Evolutionary conservation across 2,329 filamentous ascomycete genomes (phyloP).

Genomic region (Pleoardoris graminearum): DNA sequence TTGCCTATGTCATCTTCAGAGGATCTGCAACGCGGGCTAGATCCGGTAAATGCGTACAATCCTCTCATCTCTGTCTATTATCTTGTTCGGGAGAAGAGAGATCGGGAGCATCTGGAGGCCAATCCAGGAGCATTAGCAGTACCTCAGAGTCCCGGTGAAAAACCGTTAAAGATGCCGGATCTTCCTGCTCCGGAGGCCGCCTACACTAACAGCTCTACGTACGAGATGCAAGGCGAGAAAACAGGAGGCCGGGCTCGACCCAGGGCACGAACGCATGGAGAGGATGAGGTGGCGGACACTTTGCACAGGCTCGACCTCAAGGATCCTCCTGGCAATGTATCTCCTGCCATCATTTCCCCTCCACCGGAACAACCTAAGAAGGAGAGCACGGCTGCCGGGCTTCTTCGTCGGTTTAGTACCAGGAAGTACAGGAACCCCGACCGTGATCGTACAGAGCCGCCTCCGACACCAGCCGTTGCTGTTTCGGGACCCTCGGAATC

Average conservation of each 20-base stretch:
- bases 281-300: conserved; percentile 81
- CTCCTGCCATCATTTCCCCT: conserved; percentile 58
- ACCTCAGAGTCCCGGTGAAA: conserved; percentile 60
- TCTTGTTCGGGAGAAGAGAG: conserved; percentile 91
- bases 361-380: conserved; percentile 67
- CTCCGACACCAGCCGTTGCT: conserved; percentile 73
- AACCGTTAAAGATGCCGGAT: conserved; percentile 68
- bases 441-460: conserved; percentile 59
- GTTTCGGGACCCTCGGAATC: conserved; percentile 76
- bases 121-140: conserved; percentile 64
- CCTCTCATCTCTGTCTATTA: conserved; percentile 94
- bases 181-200: conserved; percentile 81
- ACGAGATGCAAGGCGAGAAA: conserved; percentile 88
- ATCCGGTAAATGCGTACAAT: conserved; percentile 91
- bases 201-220: conserved; percentile 81
- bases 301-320: conserved; percentile 67
- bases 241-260: conserved; percentile 82
- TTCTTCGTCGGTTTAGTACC: conserved; percentile 89
- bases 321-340: conserved; percentile 52
- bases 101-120: conserved; percentile 67
- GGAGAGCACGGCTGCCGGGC: conserved; percentile 81
- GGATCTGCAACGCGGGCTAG: conserved; percentile 76
- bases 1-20: conserved; percentile 82
- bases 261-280: conserved; percentile 87
- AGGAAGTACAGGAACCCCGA: conserved; percentile 69